Conservation (phyloP, 2,329 filamentous ascomycete genomes). For the Fusarium phyllophilum region DNA sequence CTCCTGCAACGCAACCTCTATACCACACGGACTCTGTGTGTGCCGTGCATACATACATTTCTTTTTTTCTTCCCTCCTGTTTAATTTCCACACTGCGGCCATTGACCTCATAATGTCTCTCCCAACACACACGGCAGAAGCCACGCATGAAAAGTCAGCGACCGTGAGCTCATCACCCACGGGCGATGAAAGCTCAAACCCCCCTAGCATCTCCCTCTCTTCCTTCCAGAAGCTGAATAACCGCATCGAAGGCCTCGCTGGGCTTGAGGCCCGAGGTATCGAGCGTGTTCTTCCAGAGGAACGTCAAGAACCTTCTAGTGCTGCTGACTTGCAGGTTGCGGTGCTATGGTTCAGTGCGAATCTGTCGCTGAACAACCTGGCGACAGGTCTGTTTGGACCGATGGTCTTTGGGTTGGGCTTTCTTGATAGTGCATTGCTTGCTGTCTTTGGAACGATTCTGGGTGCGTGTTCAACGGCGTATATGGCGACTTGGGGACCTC, state of each 20-base stretch:
- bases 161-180: conserved; percentile 19
- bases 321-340: conserved; percentile 52
- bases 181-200: conserved; percentile 7
- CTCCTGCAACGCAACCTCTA: conserved; percentile 1
- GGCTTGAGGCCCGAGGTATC: conserved; percentile 55
- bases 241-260: conserved; percentile 44
- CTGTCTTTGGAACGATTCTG: conserved; percentile 80
- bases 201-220: not conserved
- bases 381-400: conserved; percentile 77
- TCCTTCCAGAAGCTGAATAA: conserved; percentile 28
- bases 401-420: conserved; percentile 77
- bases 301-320: conserved; percentile 46
- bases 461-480: conserved; percentile 78
- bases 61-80: not conserved
- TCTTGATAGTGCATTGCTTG: conserved; percentile 75
- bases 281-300: conserved; percentile 52
- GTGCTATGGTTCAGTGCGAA: conserved; percentile 58
- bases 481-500: conserved; percentile 80
- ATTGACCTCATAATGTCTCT: not conserved
- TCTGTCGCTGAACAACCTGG: conserved; percentile 59
- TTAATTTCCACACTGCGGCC: conserved; percentile 1
- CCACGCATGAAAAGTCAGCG: conserved; percentile 26
- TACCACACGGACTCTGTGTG: conserved; percentile 3
- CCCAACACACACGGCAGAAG: conserved; percentile 20
- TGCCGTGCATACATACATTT: conserved; percentile 1